phyloP scores from a whole-genome alignment of 345 rosid genomes.

The Brassica carinata region DNA sequence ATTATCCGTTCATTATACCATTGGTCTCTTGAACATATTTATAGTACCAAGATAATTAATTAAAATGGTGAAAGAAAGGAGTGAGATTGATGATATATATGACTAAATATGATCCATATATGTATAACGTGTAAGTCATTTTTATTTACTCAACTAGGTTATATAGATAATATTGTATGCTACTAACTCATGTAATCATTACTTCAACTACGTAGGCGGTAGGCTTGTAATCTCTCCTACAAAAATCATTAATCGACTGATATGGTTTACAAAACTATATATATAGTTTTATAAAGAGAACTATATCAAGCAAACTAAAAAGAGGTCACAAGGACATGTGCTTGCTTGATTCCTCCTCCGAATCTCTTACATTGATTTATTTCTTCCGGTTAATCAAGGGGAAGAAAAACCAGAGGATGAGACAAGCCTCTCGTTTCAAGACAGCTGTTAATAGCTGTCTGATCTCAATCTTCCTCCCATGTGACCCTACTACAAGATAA shows the following conservation, averaged over 20 bases:
- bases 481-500: conserved; percentile 51
- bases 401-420: conserved; percentile 70
- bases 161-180: neutral
- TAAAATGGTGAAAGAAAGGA: too few relatives aligned
- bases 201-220: neutral
- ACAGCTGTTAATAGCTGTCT: conserved; percentile 89
- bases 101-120: neutral
- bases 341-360: conserved; percentile 36
- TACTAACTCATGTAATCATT: neutral
- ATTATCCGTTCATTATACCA: too few relatives aligned
- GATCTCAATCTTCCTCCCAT: conserved; percentile 37
- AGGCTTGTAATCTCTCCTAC: neutral
- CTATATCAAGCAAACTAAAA: neutral
- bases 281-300: neutral
- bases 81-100: too few relatives aligned
- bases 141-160: neutral
- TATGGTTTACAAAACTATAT: neutral
- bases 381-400: conserved; percentile 12
- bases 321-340: conserved; percentile 25
- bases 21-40: too few relatives aligned
- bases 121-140: neutral
- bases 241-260: neutral
- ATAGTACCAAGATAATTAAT: too few relatives aligned
- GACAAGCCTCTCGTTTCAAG: conserved; percentile 49
- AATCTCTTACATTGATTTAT: conserved; percentile 13